Evolutionary conservation across 352 stramenopile species (phyloP).

Genomic region (Thraustochytrium sp.): DNA sequence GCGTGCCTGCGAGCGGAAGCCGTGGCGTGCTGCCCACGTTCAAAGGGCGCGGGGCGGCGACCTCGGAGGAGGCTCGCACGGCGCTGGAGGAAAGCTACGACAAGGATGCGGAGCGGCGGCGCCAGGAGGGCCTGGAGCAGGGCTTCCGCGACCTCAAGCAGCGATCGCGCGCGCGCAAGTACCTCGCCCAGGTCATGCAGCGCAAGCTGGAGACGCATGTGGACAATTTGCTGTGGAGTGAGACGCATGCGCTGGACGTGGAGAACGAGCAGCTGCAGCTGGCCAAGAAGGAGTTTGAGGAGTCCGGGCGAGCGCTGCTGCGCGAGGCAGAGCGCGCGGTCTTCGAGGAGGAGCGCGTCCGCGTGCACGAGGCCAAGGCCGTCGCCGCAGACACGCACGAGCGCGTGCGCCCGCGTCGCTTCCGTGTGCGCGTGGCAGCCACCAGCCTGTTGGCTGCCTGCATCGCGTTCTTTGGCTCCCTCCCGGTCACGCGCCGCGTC

Average conservation of each 20-base stretch:
- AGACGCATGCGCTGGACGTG: slow-evolving; percentile 17
- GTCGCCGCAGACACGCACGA: background rate
- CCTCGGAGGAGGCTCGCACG: background rate
- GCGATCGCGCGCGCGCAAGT: slow-evolving; percentile 18
- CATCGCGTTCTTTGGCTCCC: background rate
- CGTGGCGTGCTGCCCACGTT: background rate
- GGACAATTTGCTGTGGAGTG: background rate
- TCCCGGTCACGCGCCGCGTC: background rate
- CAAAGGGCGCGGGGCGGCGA: background rate
- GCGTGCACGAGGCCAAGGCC: background rate
- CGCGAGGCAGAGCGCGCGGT: slow-evolving; percentile 31
- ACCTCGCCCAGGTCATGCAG: slow-evolving; percentile 28
- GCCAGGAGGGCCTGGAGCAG: background rate
- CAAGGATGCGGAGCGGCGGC: background rate
- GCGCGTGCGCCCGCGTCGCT: background rate
- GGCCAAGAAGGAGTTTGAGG: background rate
- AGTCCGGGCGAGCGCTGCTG: background rate
- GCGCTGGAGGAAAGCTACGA: background rate
- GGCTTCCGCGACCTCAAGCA: slow-evolving; percentile 11
- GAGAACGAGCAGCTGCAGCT: background rate
- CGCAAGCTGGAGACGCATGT: slow-evolving; percentile 36
- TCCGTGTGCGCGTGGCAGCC: background rate
- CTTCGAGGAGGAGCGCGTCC: background rate
- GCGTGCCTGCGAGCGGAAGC: background rate
- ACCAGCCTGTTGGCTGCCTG: background rate